phyloP scores from a whole-genome alignment of 306 rosid species.

The Arachis hypogaea region DNA sequence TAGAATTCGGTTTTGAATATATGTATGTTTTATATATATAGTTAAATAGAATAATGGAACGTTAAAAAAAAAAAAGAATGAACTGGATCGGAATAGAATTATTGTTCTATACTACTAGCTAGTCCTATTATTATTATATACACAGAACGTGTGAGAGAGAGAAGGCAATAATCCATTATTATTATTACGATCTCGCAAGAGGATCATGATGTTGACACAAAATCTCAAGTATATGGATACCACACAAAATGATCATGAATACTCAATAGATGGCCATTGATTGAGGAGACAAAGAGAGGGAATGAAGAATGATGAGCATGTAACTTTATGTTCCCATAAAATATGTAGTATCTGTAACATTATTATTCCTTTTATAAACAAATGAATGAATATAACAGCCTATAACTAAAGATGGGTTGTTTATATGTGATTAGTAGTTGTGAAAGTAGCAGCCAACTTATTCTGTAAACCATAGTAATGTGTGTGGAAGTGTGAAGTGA shows the following conservation, averaged over 20 bases:
- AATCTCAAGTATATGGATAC: not conserved
- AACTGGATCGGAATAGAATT: no score
- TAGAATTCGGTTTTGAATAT: no score
- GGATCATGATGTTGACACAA: slow-evolving; percentile 5
- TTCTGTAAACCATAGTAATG: no score
- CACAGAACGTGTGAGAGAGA: not conserved
- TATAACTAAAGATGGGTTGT: not conserved
- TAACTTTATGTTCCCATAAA: not conserved
- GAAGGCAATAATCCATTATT: not conserved
- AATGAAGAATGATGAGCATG: not conserved
- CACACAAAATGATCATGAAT: not conserved
- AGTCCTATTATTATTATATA: not conserved
- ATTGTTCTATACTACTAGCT: no score
- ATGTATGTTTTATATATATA: no score
- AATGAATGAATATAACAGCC: not conserved
- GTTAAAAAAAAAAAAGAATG: no score
- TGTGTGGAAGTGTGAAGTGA: not conserved
- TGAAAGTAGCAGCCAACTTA: slow-evolving; percentile 1
- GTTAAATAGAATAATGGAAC: no score
- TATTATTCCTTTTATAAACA: not conserved
- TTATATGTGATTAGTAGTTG: not conserved
- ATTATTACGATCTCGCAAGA: not conserved
- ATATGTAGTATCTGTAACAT: not conserved
- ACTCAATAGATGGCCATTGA: not conserved
- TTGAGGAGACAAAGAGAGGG: not conserved